Conservation (phyloP, 345 rosid genomes). For the Salix caprea region DNA sequence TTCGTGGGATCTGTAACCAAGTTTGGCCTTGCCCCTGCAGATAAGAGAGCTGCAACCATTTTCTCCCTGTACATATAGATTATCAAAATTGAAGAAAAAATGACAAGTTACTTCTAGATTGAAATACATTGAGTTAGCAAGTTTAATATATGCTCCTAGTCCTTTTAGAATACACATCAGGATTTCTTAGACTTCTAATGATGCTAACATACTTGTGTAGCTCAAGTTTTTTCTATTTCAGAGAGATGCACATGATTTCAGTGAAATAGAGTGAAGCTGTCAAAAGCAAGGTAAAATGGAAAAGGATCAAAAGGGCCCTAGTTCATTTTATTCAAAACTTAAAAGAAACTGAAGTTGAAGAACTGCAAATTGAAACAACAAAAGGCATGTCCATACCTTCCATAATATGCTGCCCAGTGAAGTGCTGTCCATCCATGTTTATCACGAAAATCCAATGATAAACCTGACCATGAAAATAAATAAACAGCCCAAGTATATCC, state of each 20-base stretch:
- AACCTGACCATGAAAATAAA: constrained; percentile 67
- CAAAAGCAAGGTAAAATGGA: neutral
- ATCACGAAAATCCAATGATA: constrained; percentile 81
- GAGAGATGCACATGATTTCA: neutral
- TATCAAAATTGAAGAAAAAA: constrained; percentile 8
- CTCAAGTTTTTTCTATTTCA: neutral
- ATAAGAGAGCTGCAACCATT: constrained; percentile 86
- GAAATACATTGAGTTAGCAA: neutral
- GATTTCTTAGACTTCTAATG: neutral
- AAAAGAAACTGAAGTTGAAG: neutral
- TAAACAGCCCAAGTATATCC: constrained; percentile 83
- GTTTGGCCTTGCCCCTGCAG: constrained; percentile 86
- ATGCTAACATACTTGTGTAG: neutral
- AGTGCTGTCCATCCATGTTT: constrained; percentile 97
- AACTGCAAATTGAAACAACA: neutral
- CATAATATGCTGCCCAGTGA: constrained; percentile 93
- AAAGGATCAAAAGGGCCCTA: neutral
- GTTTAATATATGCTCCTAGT: neutral
- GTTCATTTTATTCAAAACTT: neutral
- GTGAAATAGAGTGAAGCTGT: neutral
- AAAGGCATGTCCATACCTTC: constrained; percentile 45
- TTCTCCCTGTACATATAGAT: constrained; percentile 58
- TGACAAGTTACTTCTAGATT: neutral
- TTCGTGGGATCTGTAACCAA: constrained; percentile 79
- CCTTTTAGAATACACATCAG: neutral